Percentiles rank a stretch among this genome's conserved stretches.
These are phyloP conservation scores for Rhizomucor miehei DNA, from an alignment of 371 early-diverging fungal species.

Conservation along the genomic window DNA sequence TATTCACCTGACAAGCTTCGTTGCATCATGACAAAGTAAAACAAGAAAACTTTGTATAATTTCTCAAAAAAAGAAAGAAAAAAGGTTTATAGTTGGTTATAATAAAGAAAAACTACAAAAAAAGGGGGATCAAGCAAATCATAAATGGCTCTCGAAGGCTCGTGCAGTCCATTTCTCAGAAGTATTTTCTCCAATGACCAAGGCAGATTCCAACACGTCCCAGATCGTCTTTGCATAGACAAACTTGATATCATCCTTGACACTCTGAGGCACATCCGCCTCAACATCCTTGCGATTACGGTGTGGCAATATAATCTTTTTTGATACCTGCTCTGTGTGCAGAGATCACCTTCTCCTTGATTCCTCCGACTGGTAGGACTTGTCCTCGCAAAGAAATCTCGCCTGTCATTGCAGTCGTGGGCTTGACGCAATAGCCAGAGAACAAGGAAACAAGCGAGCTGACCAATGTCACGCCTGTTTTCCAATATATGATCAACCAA, in stretches of 20 bases:
- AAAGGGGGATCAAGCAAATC: not conserved
- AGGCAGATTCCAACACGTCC: constrained; percentile 67
- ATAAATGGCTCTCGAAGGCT: constrained; percentile 21
- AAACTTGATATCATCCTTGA: constrained; percentile 69
- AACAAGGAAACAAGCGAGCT: constrained; percentile 73
- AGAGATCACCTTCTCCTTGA: constrained; percentile 84
- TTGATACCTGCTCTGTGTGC: constrained; percentile 79
- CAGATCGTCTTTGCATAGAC: constrained; percentile 65
- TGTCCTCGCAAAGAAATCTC: constrained; percentile 84
- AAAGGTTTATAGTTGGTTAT: too few species aligned
- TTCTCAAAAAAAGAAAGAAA: too few species aligned
- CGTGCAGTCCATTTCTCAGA: constrained; percentile 14
- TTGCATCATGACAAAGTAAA: constrained; percentile 82
- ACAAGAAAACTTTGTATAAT: too few species aligned
- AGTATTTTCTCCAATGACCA: constrained; percentile 15
- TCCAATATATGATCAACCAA: not conserved
- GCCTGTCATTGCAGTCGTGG: constrained; percentile 79
- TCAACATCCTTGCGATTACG: constrained; percentile 59
- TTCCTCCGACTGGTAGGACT: constrained; percentile 84
- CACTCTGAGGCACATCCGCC: constrained; percentile 68
- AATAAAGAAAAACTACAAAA: too few species aligned
- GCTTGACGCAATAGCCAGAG: constrained; percentile 53
- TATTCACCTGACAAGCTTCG: constrained; percentile 76
- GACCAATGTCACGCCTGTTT: constrained; percentile 15
- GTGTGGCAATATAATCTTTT: constrained; percentile 57